Percentiles rank a stretch among this genome's conserved stretches.
These are phyloP conservation scores for Phytopythium cucurbitacearum DNA, from an alignment of 352 stramenopile genomes.

Conservation along the genomic window DNA sequence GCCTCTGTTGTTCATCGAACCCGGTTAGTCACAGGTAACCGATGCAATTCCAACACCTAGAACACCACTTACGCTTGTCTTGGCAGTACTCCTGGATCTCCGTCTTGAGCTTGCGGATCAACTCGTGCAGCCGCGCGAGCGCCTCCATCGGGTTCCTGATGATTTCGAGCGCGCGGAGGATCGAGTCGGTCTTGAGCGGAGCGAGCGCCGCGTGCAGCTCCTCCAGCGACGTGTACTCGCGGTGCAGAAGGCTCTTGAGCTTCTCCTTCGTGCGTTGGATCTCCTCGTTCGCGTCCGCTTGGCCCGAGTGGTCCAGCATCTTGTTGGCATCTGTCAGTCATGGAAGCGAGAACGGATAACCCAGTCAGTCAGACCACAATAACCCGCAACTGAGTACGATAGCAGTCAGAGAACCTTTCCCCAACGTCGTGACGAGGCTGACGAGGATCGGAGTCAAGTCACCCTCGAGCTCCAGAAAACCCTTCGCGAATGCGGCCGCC, in stretches of 20 bases:
- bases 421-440: slow-evolving; percentile 88
- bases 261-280: slow-evolving; percentile 80
- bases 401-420: slow-evolving; percentile 44
- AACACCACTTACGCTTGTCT: slow-evolving; percentile 48
- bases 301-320: slow-evolving; percentile 98
- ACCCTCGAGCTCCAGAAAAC: slow-evolving; percentile 98
- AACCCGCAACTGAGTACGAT: not conserved
- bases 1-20: slow-evolving; percentile 25
- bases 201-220: slow-evolving; percentile 64
- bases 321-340: slow-evolving; percentile 77
- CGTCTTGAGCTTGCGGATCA: slow-evolving; percentile 71
- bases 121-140: slow-evolving; percentile 59
- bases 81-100: slow-evolving; percentile 73
- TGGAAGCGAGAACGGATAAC: not conserved
- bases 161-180: slow-evolving; percentile 65
- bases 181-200: slow-evolving; percentile 71
- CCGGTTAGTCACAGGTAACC: slow-evolving; percentile 37
- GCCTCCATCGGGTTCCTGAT: slow-evolving; percentile 84
- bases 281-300: slow-evolving; percentile 95
- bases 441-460: slow-evolving; percentile 99
- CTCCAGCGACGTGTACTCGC: slow-evolving; percentile 63
- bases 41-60: not conserved
- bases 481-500: slow-evolving; percentile 98
- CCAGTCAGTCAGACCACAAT: slow-evolving; percentile 1
- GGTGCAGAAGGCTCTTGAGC: slow-evolving; percentile 90